Conservation (phyloP, 345 rosid genomes). For the Hevea brasiliensis region DNA sequence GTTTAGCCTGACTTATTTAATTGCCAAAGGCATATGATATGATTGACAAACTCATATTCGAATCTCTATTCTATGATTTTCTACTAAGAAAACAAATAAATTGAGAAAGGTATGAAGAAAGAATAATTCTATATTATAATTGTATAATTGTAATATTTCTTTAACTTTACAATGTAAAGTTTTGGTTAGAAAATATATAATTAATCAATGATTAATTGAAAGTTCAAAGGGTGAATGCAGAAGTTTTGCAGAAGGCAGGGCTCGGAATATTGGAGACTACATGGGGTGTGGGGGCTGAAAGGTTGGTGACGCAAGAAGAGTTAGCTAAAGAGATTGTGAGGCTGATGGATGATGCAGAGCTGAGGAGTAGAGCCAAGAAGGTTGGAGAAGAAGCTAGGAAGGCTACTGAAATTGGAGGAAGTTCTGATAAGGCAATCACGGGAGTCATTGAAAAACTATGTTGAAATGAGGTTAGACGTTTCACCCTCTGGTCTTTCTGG, state of each 20-base stretch:
- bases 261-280: slow-evolving; percentile 3
- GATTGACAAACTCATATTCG: too few species aligned
- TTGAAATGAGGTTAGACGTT: neutral
- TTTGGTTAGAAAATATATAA: too few species aligned
- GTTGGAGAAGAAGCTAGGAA: slow-evolving; percentile 7
- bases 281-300: neutral
- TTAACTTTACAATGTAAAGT: too few species aligned
- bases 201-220: too few species aligned
- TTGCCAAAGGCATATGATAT: too few species aligned
- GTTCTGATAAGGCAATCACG: neutral
- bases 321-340: neutral
- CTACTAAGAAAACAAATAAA: too few species aligned
- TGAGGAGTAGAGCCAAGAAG: neutral
- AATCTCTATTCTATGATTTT: too few species aligned
- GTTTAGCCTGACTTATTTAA: too few species aligned
- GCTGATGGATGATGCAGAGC: neutral
- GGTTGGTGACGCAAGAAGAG: neutral
- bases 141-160: too few species aligned
- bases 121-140: too few species aligned
- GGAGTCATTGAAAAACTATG: neutral
- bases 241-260: slow-evolving; percentile 8
- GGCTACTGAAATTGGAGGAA: slow-evolving; percentile 7
- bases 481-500: too few species aligned
- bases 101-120: too few species aligned
- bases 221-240: slow-evolving; percentile 13